Evolutionary conservation across 1,284 basidiomycete species (phyloP), one percentile per base, ranked within the genome.

Genomic region (Gomphus bonarii): DNA sequence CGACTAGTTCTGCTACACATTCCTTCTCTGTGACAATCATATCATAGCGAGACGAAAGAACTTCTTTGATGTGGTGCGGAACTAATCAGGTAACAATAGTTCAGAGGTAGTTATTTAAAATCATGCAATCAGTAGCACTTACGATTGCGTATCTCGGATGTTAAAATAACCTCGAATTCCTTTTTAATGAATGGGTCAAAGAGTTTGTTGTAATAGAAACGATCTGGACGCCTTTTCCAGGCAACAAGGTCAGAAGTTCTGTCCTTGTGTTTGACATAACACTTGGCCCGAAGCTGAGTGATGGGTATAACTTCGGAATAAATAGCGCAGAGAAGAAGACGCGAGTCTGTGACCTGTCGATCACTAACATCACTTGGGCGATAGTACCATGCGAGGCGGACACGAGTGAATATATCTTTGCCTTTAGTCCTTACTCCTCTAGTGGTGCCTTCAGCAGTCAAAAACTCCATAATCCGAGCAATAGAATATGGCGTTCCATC

Each of bases 121-220:
- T 8, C 33, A 36, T 35, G 22, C 18, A 20, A 51, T 11, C 4
- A 16, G 6, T 36, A 10, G 12, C 11, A 81, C 91, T 65, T 68
- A 97, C 93, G 77, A 70, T 99, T 99, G 64, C 86, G 82, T 58
- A 97, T 84, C 65, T 88, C 88, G 50, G 81, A 81, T 28, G 91
- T 84, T 56, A 90, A 85, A 59, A 99, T 85, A 63, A 98, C 88
- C 70, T 99, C 97, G 72, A 95, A 97, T 72, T 97, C 95, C 69
- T 93, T 91, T 75, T 97, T 95, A 71, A 97, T 91, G 73, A 97
- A 98, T 48, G 95, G 91, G 73, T 99, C 95, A 69, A 94, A 97
- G 58, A 95, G 79, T 64, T 90, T 85, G 64, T 85, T 84, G 75
- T 93, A 97, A 77, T 94, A 97, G 75, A 97, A 97, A 64, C 91